These are phyloP conservation scores for Leucosporidium scottii DNA, from an alignment of 768 basidiomycete species.

Conservation along the genomic window DNA sequence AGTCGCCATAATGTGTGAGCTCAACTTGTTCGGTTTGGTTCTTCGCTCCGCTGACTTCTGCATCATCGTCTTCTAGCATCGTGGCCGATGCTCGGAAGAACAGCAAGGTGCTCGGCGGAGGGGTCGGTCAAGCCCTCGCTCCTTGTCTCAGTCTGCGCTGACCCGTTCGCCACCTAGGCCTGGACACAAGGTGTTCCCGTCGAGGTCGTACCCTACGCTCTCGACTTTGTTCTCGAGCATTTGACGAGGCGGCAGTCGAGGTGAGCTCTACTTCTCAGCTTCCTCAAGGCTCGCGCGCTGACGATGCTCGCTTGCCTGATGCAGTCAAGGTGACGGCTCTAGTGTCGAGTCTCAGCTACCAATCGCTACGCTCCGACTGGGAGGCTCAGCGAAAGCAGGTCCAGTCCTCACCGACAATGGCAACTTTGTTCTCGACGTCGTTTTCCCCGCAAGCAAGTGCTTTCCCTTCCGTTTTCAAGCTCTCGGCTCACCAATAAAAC, in stretches of 20 bases:
- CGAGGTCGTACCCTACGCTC: slow-evolving; percentile 86
- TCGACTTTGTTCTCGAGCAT: background rate
- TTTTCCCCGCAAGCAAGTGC: background rate
- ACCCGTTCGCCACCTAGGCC: background rate
- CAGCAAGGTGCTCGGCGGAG: background rate
- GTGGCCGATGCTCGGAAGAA: background rate
- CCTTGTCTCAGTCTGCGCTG: background rate
- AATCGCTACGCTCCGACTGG: slow-evolving; percentile 1
- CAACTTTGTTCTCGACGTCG: background rate
- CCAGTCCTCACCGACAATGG: slow-evolving; percentile 92
- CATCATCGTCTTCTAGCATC: too few relatives aligned
- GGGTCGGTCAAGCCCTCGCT: background rate
- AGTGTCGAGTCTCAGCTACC: background rate
- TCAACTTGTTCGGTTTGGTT: too few relatives aligned
- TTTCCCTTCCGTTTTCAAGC: background rate
- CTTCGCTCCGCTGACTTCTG: too few relatives aligned
- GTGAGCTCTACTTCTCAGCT: background rate
- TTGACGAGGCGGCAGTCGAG: background rate
- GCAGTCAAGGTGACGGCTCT: too few relatives aligned
- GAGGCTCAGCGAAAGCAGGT: slow-evolving; percentile 38
- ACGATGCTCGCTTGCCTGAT: too few relatives aligned
- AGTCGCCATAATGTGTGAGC: slow-evolving; percentile 45
- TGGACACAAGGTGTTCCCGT: slow-evolving; percentile 80
- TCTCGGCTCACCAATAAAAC: too few relatives aligned
- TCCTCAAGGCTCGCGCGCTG: background rate